Percentiles rank a stretch among this genome's conserved stretches.
Evolutionary conservation across 2,329 filamentous ascomycete genomes (phyloP).

Genomic region (Penicillium oxalicum): DNA sequence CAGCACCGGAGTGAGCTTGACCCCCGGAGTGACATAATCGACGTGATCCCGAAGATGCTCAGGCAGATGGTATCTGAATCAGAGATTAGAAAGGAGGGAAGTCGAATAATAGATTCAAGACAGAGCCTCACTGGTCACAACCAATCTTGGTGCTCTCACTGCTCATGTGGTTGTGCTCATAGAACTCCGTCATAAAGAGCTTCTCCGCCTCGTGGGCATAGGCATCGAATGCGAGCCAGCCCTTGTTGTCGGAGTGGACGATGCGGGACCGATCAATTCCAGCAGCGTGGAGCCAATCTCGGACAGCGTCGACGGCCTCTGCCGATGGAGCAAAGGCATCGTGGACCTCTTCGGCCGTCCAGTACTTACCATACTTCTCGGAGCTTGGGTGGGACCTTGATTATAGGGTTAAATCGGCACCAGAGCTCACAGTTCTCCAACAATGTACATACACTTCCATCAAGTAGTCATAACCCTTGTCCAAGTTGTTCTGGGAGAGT

Average conservation of each 20-base stretch:
- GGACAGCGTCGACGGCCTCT: slow-evolving; percentile 47
- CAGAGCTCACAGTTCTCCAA: background rate
- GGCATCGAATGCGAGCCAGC: slow-evolving; percentile 52
- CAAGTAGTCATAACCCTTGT: slow-evolving; percentile 39
- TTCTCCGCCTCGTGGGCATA: slow-evolving; percentile 50
- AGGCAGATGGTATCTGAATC: slow-evolving; percentile 45
- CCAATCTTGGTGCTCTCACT: slow-evolving; percentile 26
- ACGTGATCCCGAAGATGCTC: slow-evolving; percentile 44
- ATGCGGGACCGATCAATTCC: slow-evolving; percentile 48
- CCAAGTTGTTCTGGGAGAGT: slow-evolving; percentile 42
- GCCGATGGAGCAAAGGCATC: slow-evolving; percentile 38
- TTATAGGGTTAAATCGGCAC: background rate
- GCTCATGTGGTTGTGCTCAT: slow-evolving; percentile 43
- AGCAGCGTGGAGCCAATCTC: slow-evolving; percentile 48
- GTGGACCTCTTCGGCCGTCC: slow-evolving; percentile 39
- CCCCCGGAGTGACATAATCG: slow-evolving; percentile 53
- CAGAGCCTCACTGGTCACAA: slow-evolving; percentile 34
- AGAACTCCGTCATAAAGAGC: slow-evolving; percentile 50
- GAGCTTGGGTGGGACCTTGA: slow-evolving; percentile 39
- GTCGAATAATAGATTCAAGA: background rate
- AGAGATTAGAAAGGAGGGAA: background rate
- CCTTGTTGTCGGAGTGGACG: slow-evolving; percentile 46
- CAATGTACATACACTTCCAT: slow-evolving; percentile 35
- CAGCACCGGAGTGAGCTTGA: slow-evolving; percentile 42
- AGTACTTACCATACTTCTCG: slow-evolving; percentile 39